Base-by-base conservation (phyloP, 169 alveolate species). In the Eimeria falciformis region DNA sequence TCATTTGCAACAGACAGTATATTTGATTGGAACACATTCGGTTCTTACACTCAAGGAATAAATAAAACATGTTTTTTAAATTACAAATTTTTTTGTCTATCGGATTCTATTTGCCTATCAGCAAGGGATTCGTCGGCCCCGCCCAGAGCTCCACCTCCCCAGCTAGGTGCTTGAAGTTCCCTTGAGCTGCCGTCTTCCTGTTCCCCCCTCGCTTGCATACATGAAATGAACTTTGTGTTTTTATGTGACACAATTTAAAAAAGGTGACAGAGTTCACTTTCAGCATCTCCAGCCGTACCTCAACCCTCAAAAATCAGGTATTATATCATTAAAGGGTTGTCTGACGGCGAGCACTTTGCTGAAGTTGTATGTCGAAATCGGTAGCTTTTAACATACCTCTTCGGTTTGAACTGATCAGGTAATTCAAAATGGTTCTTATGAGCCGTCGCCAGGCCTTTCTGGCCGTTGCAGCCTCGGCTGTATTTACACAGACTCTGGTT, bases 381-480 rank as follows among this genome's bases (percentile, higher is more conserved):
- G 79, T 68, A 18, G 46, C 29, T 50, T 68, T 50, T 68, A 50
- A 68, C 53, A 68, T 29, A 65, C 87, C 18, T 78, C 25, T 37
- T 47, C 4, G 50, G 87, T 45, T 78, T 78, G 87, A 78, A 78
- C 87, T 78, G 69, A 56, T 43, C 47, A 78, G 87, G 87, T 78
- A 78, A 27, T 27, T 33, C 46, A 50, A 45, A n/a, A 78, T 78
- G 87, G 33, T 50, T 23, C 14, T 25, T 78, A 50, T 23, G 46
- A 46, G 87, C 69, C 87, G 56, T 78, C 71, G 69, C 47, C 46
- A 6, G 87, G 87, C 87, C 1, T 47, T 78, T 27, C 62, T 78
- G 71, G 56, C 71, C 87, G 25, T 50, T 50, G 69, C 69, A 37
- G 87, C 87, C 27, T 25, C 69, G 71, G 87, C 87, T 37, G 69